phyloP scores from a whole-genome alignment of 768 basidiomycete genomes.

The Boletus rubescentipes region DNA sequence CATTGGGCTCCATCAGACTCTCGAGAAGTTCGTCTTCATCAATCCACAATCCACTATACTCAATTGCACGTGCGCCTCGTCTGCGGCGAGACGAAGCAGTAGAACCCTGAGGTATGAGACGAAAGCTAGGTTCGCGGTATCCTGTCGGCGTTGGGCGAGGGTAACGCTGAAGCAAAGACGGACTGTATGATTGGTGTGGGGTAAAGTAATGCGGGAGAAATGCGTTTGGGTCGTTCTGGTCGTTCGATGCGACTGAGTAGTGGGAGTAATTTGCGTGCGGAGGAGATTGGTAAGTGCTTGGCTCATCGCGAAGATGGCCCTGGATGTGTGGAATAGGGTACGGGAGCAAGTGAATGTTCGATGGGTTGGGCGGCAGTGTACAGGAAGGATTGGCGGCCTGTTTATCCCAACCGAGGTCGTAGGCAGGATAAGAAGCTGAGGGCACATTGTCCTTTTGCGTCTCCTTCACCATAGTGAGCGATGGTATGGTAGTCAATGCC shows the following conservation, averaged over 20 bases:
- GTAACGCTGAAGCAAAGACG: too few relatives aligned
- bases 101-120: neutral
- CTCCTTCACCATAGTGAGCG: neutral
- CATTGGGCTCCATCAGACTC: neutral
- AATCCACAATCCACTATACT: conserved; percentile 6
- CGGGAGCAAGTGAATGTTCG: too few relatives aligned
- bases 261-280: neutral
- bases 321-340: neutral
- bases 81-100: neutral
- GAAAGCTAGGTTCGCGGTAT: too few relatives aligned
- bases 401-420: neutral
- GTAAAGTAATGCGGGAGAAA: too few relatives aligned
- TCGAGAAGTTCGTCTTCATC: conserved; percentile 14
- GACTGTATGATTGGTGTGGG: neutral
- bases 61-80: conserved; percentile 1
- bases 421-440: neutral
- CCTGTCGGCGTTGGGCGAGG: neutral
- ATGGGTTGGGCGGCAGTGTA: neutral
- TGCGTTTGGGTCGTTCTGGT: neutral
- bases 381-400: neutral
- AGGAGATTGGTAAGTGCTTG: neutral
- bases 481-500: too few relatives aligned
- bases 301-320: neutral
- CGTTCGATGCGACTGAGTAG: neutral
- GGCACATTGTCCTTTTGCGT: too few relatives aligned